phyloP scores from a whole-genome alignment of 345 rosid species.

The Nasturtium officinale region DNA sequence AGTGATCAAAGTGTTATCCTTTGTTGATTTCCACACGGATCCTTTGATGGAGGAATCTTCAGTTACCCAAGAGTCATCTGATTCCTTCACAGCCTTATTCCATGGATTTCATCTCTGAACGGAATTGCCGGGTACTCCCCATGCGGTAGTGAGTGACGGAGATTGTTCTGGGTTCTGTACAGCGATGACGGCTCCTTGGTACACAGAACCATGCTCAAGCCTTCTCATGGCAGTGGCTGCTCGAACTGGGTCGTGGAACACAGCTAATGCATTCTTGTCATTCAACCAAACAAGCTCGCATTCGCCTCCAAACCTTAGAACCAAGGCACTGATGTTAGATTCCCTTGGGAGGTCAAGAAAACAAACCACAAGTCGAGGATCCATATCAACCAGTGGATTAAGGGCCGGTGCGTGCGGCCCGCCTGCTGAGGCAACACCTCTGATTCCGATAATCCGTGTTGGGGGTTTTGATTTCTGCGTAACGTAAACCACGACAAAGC shows the following conservation, averaged over 20 bases:
- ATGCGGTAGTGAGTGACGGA: constrained; percentile 48
- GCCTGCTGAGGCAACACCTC: constrained; percentile 49
- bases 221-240: constrained; percentile 96
- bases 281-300: constrained; percentile 83
- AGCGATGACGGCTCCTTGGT: constrained; percentile 60
- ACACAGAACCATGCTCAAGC: constrained; percentile 75
- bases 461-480: constrained; percentile 75
- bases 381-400: constrained; percentile 80
- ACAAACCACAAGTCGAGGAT: constrained; percentile 77
- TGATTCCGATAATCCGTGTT: constrained; percentile 62
- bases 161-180: constrained; percentile 48
- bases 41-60: constrained; percentile 49
- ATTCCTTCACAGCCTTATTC: constrained; percentile 68
- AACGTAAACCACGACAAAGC: constrained; percentile 67
- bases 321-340: constrained; percentile 71
- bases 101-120: constrained; percentile 59
- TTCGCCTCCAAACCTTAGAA: constrained; percentile 87
- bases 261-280: constrained; percentile 84
- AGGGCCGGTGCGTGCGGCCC: constrained; percentile 53
- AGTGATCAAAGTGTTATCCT: constrained; percentile 49
- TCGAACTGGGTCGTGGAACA: constrained; percentile 78
- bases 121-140: constrained; percentile 53
- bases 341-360: constrained; percentile 85
- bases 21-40: constrained; percentile 50
- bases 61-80: constrained; percentile 55